These are phyloP conservation scores for Hanseniaspora sp. DNA, from an alignment of 1,139 yeast genomes.

Conservation along the genomic window DNA sequence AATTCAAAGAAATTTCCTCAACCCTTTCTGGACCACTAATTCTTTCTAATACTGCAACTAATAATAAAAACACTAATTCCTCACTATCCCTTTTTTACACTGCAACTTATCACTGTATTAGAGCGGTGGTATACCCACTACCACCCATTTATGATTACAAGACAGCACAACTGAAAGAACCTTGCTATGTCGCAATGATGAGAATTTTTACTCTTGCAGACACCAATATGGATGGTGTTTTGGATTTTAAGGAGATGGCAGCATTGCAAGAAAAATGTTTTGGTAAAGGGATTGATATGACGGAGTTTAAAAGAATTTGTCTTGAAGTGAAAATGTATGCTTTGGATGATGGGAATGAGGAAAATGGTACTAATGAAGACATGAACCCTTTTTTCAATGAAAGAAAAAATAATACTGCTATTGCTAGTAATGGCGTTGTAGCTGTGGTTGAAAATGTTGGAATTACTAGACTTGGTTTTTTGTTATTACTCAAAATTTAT, in stretches of 20 bases:
- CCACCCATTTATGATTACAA: constrained; percentile 91
- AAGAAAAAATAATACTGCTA: constrained; percentile 2
- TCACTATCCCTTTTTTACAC: constrained; percentile 60
- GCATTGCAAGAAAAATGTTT: constrained; percentile 68
- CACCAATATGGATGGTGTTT: constrained; percentile 75
- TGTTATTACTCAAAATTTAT: constrained; percentile 62
- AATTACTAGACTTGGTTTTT: constrained; percentile 62
- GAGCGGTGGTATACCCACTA: constrained; percentile 85
- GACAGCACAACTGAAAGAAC: constrained; percentile 67
- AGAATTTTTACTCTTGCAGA: constrained; percentile 79
- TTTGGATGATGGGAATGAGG: constrained; percentile 15
- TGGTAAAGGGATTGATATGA: constrained; percentile 43
- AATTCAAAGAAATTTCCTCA: constrained; percentile 13
- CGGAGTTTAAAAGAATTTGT: constrained; percentile 32
- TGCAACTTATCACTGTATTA: constrained; percentile 85
- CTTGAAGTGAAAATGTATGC: constrained; percentile 4
- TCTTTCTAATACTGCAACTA: constrained; percentile 37
- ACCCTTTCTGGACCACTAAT: not conserved
- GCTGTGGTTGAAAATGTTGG: constrained; percentile 36
- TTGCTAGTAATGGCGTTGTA: not conserved
- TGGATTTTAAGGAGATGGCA: constrained; percentile 59
- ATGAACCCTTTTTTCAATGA: not conserved
- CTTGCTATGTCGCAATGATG: constrained; percentile 62
- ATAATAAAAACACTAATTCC: constrained; percentile 82
- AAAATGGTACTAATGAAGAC: not conserved